These are phyloP conservation scores for Leishmania aethiopica DNA, from an alignment of 208 protist species.

Conservation along the genomic window DNA sequence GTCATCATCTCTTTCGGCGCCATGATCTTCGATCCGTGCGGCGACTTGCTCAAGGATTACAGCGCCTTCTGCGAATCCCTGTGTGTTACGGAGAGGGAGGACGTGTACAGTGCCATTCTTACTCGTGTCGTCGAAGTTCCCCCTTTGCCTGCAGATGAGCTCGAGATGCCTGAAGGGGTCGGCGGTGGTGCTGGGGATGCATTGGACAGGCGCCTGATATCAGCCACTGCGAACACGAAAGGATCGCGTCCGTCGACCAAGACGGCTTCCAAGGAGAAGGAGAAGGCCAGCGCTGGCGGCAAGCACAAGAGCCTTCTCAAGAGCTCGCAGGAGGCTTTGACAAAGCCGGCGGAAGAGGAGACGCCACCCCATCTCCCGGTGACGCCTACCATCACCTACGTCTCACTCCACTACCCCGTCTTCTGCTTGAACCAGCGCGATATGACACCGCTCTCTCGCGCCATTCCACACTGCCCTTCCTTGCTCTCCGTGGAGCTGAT, in stretches of 20 bases:
- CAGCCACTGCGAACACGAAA: neutral
- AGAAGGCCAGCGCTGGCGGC: neutral
- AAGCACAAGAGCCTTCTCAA: constrained; percentile 15
- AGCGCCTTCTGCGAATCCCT: constrained; percentile 87
- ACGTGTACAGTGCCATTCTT: constrained; percentile 69
- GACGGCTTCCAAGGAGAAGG: constrained; percentile 11
- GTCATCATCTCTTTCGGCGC: neutral
- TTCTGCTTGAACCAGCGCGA: constrained; percentile 90
- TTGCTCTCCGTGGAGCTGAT: constrained; percentile 79
- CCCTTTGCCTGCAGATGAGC: neutral
- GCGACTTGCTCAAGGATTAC: constrained; percentile 84
- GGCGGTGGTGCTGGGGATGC: neutral
- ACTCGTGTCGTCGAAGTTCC: constrained; percentile 24
- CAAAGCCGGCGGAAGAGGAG: neutral
- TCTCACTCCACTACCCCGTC: constrained; percentile 68
- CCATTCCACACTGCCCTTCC: constrained; percentile 83
- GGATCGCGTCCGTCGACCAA: constrained; percentile 3
- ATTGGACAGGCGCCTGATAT: neutral
- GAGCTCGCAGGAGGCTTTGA: neutral
- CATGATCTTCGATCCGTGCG: constrained; percentile 88
- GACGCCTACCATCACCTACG: constrained; percentile 48
- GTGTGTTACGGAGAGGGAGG: constrained; percentile 81
- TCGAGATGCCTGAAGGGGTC: neutral
- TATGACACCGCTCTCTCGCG: constrained; percentile 77
- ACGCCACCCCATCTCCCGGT: neutral